A percentile compares a stretch with the other conserved stretches of the same genome.
Conservation (phyloP, 73 alveolate species). For the Effrenium voratum region DNA sequence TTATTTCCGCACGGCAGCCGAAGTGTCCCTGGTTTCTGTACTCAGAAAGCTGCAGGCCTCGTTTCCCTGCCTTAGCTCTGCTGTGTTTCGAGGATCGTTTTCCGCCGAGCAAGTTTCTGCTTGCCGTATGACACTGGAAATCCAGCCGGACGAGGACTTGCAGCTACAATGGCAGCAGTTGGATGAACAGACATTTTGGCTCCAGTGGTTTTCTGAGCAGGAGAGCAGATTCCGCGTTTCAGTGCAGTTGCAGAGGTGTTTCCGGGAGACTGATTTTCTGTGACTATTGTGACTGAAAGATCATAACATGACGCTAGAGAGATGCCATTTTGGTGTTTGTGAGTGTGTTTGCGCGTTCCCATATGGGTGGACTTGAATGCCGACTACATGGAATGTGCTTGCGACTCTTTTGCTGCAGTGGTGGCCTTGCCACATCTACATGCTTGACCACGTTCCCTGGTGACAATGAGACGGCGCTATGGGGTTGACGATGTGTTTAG, state of each 20-base stretch:
- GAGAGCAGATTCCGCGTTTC: neutral
- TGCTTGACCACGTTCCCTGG: no score
- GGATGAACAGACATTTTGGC: conserved; percentile 42
- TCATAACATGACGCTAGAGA: neutral
- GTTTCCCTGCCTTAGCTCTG: conserved; percentile 23
- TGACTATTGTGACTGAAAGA: no score
- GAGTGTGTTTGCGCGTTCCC: neutral
- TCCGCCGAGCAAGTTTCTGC: conserved; percentile 69
- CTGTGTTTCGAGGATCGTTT: conserved; percentile 58
- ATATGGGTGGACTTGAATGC: no score
- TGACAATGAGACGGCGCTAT: no score
- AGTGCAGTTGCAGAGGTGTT: conserved; percentile 58
- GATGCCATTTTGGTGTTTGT: neutral
- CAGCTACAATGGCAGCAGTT: conserved; percentile 30
- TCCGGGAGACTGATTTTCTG: conserved; percentile 39
- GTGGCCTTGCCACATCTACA: no score
- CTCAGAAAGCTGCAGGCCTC: neutral
- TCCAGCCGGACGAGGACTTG: neutral
- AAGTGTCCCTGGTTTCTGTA: conserved; percentile 47
- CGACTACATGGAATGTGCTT: no score
- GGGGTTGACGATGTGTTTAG: no score
- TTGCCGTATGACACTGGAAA: conserved; percentile 5
- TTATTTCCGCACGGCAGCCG: conserved; percentile 70
- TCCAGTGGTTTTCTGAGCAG: conserved; percentile 8
- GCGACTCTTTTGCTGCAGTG: no score